Evolutionary conservation across 139 green algal genomes (phyloP).

Genomic region (Nannochloris sp.): DNA sequence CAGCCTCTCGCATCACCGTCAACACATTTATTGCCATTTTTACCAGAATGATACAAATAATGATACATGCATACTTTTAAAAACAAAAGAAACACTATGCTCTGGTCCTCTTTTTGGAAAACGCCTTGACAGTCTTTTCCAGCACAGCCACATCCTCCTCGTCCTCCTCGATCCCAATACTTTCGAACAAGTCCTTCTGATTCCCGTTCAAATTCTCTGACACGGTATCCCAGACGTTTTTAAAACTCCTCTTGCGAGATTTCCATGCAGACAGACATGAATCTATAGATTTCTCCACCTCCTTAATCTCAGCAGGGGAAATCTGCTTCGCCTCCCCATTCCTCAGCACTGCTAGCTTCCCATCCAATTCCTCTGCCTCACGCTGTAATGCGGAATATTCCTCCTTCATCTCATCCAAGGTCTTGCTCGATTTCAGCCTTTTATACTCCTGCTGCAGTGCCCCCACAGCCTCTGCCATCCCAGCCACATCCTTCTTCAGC

Average conservation of each 20-base stretch:
- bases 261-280: conserved; percentile 13
- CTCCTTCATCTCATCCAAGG: conserved; percentile 28
- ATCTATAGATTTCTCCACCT: conserved; percentile 2
- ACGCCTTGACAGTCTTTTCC: neutral
- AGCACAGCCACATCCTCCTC: conserved; percentile 25
- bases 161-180: conserved; percentile 74
- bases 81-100: too few species aligned
- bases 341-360: conserved; percentile 11
- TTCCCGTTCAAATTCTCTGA: conserved; percentile 69
- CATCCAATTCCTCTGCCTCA: conserved; percentile 7
- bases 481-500: neutral
- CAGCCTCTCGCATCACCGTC: too few species aligned
- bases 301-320: conserved; percentile 12
- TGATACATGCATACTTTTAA: too few species aligned
- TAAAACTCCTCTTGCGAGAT: conserved; percentile 40
- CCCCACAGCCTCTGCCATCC: too few species aligned
- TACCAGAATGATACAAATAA: neutral
- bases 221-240: conserved; percentile 53
- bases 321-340: conserved; percentile 8
- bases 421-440: conserved; percentile 3
- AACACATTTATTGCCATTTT: neutral
- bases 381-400: conserved; percentile 5
- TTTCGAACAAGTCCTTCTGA: conserved; percentile 59
- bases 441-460: too few species aligned
- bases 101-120: neutral